Conservation (phyloP, 2,329 filamentous ascomycete species). For the Aureobasidium sp. region DNA sequence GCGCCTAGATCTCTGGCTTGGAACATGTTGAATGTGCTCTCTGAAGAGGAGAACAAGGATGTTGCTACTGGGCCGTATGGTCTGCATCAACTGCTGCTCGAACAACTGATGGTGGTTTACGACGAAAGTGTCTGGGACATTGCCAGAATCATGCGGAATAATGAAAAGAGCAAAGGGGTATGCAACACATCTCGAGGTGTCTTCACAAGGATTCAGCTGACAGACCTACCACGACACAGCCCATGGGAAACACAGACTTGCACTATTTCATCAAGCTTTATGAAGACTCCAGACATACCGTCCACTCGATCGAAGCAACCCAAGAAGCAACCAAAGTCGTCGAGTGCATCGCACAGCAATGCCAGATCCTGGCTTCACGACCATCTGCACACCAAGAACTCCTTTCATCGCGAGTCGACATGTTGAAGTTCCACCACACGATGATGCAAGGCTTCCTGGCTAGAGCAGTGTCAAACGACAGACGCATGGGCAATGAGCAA, state of each 20-base stretch:
- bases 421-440: background rate
- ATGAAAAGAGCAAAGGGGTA: background rate
- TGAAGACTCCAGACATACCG: background rate
- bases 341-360: background rate
- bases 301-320: slow-evolving; percentile 1
- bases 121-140: slow-evolving; percentile 2
- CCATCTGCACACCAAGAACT: background rate
- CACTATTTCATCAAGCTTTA: background rate
- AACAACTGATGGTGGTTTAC: background rate
- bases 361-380: background rate
- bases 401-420: background rate
- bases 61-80: background rate
- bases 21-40: background rate
- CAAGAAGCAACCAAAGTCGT: background rate
- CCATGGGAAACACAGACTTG: background rate
- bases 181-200: background rate
- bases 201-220: background rate
- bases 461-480: background rate
- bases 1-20: background rate
- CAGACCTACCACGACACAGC: background rate
- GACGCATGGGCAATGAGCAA: background rate
- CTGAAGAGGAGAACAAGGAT: background rate
- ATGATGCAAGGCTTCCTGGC: slow-evolving; percentile 1
- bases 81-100: background rate
- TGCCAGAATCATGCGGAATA: background rate